Evolutionary conservation across 805 yeast species (phyloP).

Genomic region (Aciculoconidium aculeatum): DNA sequence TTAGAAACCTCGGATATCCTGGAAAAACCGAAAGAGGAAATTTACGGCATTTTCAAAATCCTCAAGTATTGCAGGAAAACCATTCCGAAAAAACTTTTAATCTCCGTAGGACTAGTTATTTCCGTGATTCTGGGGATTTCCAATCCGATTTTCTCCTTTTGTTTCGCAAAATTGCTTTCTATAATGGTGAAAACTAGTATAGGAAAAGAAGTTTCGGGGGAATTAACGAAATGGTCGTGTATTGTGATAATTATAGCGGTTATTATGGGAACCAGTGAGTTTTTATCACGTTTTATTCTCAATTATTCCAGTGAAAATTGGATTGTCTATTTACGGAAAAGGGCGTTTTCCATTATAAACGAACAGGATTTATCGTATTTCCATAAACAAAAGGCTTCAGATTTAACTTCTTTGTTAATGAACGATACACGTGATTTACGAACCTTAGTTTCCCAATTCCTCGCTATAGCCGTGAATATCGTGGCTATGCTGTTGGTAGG

Average conservation of each 20-base stretch:
- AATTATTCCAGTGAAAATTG: conserved; percentile 63
- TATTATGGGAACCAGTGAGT: conserved; percentile 54
- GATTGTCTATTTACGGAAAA: conserved; percentile 49
- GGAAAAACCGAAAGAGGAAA: conserved; percentile 9
- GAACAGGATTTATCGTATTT: conserved; percentile 53
- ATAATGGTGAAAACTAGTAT: conserved; percentile 50
- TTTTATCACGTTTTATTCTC: conserved; percentile 44
- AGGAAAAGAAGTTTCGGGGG: conserved; percentile 23
- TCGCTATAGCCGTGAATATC: conserved; percentile 50
- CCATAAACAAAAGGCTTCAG: conserved; percentile 39
- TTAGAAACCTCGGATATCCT: conserved; percentile 14
- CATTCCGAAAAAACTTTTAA: conserved; percentile 14
- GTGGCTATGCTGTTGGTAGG: conserved; percentile 54
- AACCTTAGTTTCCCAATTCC: conserved; percentile 53
- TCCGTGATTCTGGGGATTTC: conserved; percentile 55
- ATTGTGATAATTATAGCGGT: conserved; percentile 58
- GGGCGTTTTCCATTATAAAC: conserved; percentile 43
- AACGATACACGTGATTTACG: conserved; percentile 81
- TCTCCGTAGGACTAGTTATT: conserved; percentile 46
- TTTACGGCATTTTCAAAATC: conserved; percentile 20
- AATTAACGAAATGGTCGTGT: conserved; percentile 59
- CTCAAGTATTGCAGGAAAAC: conserved; percentile 18
- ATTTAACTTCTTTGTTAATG: conserved; percentile 60
- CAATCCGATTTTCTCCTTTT: conserved; percentile 74
- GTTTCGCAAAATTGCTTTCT: conserved; percentile 62